Percentiles rank a stretch among this genome's conserved stretches.
Evolutionary conservation across 1,284 basidiomycete genomes (phyloP).

Genomic region (Exsudoporus floridanus): DNA sequence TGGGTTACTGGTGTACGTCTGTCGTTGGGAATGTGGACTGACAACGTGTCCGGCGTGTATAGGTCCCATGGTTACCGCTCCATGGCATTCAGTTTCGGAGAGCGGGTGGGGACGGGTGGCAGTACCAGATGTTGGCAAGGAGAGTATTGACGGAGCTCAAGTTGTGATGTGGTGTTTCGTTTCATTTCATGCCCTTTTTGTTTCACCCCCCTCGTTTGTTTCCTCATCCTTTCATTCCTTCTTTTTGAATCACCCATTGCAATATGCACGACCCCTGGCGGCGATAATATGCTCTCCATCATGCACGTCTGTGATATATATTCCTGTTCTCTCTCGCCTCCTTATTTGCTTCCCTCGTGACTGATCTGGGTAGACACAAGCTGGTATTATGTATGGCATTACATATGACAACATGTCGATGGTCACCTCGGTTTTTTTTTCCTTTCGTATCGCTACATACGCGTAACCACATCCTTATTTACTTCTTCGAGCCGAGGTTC

Average conservation of each 20-base stretch:
- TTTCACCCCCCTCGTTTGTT: neutral
- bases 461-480: too few species aligned
- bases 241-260: neutral
- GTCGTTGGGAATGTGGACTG: neutral
- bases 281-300: constrained; percentile 26
- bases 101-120: constrained; percentile 92
- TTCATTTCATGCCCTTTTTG: neutral
- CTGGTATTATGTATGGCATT: constrained; percentile 5
- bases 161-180: constrained; percentile 47
- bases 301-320: constrained; percentile 20
- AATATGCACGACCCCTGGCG: constrained; percentile 14
- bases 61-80: constrained; percentile 92
- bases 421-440: neutral
- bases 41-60: constrained; percentile 8
- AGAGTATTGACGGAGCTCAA: constrained; percentile 92
- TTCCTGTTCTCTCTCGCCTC: constrained; percentile 4
- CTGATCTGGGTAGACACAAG: constrained; percentile 8
- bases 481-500: too few species aligned
- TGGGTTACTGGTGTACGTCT: constrained; percentile 40
- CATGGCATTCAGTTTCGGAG: constrained; percentile 96
- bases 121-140: constrained; percentile 96
- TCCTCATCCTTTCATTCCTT: neutral
- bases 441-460: constrained; percentile 9
- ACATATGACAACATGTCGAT: too few species aligned
- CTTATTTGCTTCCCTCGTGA: neutral